Conservation (phyloP, 768 basidiomycete species). For the Phaffia tasmanica region DNA sequence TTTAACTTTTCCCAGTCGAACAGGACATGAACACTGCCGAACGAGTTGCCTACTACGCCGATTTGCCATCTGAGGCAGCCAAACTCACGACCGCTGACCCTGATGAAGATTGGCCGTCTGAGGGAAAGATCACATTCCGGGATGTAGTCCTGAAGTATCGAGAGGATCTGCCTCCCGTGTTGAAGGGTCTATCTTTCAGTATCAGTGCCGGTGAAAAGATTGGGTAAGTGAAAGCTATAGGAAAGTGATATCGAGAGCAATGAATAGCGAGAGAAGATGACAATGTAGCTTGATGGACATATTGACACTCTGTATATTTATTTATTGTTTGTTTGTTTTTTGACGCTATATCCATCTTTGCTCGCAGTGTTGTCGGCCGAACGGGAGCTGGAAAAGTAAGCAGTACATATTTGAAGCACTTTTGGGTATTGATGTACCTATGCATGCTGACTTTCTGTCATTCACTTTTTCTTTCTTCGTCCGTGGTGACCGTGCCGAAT, state of each 20-base stretch:
- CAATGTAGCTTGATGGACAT: too few species aligned
- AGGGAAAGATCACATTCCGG: slow-evolving; percentile 63
- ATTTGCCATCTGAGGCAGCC: slow-evolving; percentile 50
- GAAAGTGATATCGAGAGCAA: too few species aligned
- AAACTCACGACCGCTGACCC: slow-evolving; percentile 60
- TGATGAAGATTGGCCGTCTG: slow-evolving; percentile 57
- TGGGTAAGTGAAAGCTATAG: slow-evolving; percentile 42
- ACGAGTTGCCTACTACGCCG: slow-evolving; percentile 67
- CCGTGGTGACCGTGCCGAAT: too few species aligned
- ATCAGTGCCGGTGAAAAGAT: slow-evolving; percentile 73
- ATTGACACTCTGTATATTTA: too few species aligned
- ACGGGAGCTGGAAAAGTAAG: not conserved
- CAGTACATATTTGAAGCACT: too few species aligned
- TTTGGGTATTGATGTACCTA: too few species aligned
- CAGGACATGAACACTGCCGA: slow-evolving; percentile 69
- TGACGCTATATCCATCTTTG: too few species aligned
- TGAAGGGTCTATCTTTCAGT: slow-evolving; percentile 53
- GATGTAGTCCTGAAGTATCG: slow-evolving; percentile 71
- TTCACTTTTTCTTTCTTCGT: slow-evolving; percentile 44
- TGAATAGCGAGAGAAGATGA: too few species aligned
- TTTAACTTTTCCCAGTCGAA: slow-evolving; percentile 45
- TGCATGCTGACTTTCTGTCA: too few species aligned
- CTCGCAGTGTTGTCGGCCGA: not conserved
- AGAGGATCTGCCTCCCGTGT: slow-evolving; percentile 69
- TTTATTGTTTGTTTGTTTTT: too few species aligned